Evolutionary conservation across 164 flowering plant species (phyloP).

Genomic region (Houttuynia cordata): DNA sequence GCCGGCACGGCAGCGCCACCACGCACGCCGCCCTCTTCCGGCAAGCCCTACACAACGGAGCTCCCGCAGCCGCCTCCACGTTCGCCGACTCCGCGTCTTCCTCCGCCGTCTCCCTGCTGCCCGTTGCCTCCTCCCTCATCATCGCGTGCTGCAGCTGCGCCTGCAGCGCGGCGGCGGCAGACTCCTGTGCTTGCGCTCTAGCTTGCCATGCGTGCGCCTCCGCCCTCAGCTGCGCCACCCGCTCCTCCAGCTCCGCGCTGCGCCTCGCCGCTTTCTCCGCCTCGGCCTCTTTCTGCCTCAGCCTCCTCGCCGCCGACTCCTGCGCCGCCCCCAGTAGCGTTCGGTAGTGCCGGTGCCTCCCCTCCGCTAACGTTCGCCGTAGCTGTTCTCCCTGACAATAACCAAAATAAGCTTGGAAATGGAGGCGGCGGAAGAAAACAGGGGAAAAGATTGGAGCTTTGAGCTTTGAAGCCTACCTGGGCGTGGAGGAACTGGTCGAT

Average conservation of each 20-base stretch:
- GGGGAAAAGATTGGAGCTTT: too few species aligned
- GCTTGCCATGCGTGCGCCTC: slow-evolving; percentile 81
- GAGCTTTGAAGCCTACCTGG: slow-evolving; percentile 35
- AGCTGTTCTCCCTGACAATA: slow-evolving; percentile 50
- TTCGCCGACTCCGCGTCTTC: slow-evolving; percentile 7
- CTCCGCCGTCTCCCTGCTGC: slow-evolving; percentile 1
- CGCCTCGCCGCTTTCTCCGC: slow-evolving; percentile 47
- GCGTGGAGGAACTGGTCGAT: slow-evolving; percentile 54
- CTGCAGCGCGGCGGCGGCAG: slow-evolving; percentile 51
- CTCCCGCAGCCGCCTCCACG: not conserved
- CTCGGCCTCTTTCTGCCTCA: slow-evolving; percentile 53
- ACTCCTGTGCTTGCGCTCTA: slow-evolving; percentile 54
- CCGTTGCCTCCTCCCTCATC: not conserved
- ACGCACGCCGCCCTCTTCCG: slow-evolving; percentile 43
- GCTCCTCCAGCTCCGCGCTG: slow-evolving; percentile 57
- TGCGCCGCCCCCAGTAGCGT: slow-evolving; percentile 55
- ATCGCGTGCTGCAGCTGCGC: slow-evolving; percentile 62
- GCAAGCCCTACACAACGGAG: slow-evolving; percentile 34
- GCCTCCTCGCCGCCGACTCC: slow-evolving; percentile 31
- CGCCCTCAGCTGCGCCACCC: slow-evolving; percentile 47
- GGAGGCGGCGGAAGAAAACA: not conserved
- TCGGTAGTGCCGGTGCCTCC: slow-evolving; percentile 50
- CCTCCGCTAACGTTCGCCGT: slow-evolving; percentile 63
- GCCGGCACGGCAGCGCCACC: slow-evolving; percentile 72
- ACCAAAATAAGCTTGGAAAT: not conserved